Percentiles rank a stretch among this genome's conserved stretches.
Conservation (phyloP, 768 basidiomycete genomes). For the Suillus hirtellus region DNA sequence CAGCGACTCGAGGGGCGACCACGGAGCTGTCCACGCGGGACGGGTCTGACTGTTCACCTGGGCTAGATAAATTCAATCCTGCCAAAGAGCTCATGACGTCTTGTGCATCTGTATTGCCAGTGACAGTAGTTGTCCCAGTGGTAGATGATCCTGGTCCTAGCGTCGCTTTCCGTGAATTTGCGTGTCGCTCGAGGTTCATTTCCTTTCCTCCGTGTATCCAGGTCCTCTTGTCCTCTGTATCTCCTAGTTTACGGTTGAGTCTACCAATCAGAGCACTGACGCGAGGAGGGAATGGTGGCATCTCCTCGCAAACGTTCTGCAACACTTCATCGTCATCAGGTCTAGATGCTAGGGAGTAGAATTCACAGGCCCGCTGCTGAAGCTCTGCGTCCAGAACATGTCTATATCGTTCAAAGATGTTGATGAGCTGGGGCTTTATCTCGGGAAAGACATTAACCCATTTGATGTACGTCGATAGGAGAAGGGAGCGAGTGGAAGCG, state of each 20-base stretch:
- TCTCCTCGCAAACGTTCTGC: constrained; percentile 96
- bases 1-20: constrained; percentile 56
- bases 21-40: constrained; percentile 28
- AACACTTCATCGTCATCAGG: constrained; percentile 90
- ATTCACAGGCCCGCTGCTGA: constrained; percentile 98
- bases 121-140: constrained; percentile 37
- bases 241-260: constrained; percentile 85
- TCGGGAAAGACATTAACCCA: constrained; percentile 99
- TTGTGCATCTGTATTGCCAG: constrained; percentile 38
- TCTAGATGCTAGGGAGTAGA: constrained; percentile 81
- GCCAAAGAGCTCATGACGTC: constrained; percentile 75
- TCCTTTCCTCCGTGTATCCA: constrained; percentile 97
- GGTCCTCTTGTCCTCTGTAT: constrained; percentile 92
- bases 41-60: constrained; percentile 20
- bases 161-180: constrained; percentile 53
- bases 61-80: constrained; percentile 70
- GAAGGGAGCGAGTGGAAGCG: constrained; percentile 86
- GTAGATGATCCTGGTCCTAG: constrained; percentile 32
- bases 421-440: constrained; percentile 90
- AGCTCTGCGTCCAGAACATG: constrained; percentile 96
- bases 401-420: constrained; percentile 96
- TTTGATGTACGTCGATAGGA: constrained; percentile 98
- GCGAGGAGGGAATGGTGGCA: constrained; percentile 97
- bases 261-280: constrained; percentile 87
- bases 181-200: constrained; percentile 76